Conservation (phyloP, 2,329 filamentous ascomycete species). For the Fusarium incarnatum region DNA sequence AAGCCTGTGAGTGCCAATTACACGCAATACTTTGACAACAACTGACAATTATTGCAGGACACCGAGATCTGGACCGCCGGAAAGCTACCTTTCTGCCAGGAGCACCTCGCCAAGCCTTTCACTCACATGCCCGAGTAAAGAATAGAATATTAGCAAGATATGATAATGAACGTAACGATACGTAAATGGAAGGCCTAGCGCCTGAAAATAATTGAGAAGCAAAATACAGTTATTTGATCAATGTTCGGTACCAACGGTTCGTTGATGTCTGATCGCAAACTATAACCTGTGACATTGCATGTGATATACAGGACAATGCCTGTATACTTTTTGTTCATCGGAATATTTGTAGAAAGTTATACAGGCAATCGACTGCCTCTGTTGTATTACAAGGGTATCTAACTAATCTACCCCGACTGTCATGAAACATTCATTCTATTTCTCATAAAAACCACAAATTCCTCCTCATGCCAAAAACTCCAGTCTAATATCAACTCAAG, state of each 20-base stretch:
- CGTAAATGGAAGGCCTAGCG: not conserved
- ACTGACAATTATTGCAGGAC: constrained; percentile 56
- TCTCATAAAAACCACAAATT: constrained; percentile 1
- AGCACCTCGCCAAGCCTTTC: constrained; percentile 72
- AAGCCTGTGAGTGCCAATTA: constrained; percentile 65
- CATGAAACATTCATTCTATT: constrained; percentile 19
- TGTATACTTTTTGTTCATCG: not conserved
- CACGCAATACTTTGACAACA: not conserved
- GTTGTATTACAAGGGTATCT: constrained; percentile 23
- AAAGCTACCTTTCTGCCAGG: constrained; percentile 78
- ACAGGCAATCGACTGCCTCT: not conserved
- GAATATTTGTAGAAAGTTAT: not conserved
- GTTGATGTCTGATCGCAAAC: not conserved
- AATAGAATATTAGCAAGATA: not conserved
- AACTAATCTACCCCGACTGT: constrained; percentile 13
- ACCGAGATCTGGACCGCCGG: constrained; percentile 77
- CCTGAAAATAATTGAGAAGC: constrained; percentile 3
- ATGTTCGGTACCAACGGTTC: not conserved
- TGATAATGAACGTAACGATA: constrained; percentile 15
- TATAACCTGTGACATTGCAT: not conserved
- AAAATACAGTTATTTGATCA: not conserved
- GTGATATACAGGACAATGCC: not conserved
- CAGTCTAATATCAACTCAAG: constrained; percentile 12
- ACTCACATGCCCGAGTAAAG: constrained; percentile 70
- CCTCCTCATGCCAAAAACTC: constrained; percentile 6